Evolutionary conservation across 768 basidiomycete species (phyloP).

Genomic region (Hebeloma cylindrosporum): DNA sequence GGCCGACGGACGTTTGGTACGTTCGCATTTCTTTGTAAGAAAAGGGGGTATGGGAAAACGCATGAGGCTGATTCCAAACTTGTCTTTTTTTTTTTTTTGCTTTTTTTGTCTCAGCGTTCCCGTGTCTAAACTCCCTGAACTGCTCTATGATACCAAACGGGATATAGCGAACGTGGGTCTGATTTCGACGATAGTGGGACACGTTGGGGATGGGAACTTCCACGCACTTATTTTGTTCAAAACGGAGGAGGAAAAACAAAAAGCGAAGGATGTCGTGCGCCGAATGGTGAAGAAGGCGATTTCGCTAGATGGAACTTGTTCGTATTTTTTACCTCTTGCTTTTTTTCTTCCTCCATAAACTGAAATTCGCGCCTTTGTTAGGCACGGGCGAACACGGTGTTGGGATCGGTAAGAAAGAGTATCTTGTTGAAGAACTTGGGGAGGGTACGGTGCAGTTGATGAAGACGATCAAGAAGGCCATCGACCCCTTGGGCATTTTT

Average conservation of each 20-base stretch:
- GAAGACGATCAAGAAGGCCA: constrained; percentile 72
- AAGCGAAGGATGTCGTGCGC: constrained; percentile 46
- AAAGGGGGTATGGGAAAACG: not conserved
- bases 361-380: constrained; percentile 21
- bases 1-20: constrained; percentile 79
- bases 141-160: constrained; percentile 68
- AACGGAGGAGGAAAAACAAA: constrained; percentile 50
- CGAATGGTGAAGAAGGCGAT: constrained; percentile 70
- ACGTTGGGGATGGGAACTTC: constrained; percentile 69
- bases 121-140: constrained; percentile 60
- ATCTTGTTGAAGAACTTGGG: constrained; percentile 80
- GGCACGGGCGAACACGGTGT: constrained; percentile 87
- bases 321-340: constrained; percentile 16
- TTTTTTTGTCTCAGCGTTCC: constrained; percentile 44
- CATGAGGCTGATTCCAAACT: not conserved
- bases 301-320: constrained; percentile 72
- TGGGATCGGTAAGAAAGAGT: constrained; percentile 81
- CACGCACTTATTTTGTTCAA: constrained; percentile 56
- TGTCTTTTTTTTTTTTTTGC: not conserved
- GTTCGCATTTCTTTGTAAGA: constrained; percentile 1
- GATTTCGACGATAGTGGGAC: constrained; percentile 66
- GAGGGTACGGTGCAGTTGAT: constrained; percentile 80
- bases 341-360: not conserved
- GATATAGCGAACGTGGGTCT: constrained; percentile 62
- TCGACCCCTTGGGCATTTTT: constrained; percentile 76